Evolutionary conservation across 139 green algal genomes (phyloP), one percentile per base, ranked within the genome.

Genomic region (Ostreobium quekettii): DNA sequence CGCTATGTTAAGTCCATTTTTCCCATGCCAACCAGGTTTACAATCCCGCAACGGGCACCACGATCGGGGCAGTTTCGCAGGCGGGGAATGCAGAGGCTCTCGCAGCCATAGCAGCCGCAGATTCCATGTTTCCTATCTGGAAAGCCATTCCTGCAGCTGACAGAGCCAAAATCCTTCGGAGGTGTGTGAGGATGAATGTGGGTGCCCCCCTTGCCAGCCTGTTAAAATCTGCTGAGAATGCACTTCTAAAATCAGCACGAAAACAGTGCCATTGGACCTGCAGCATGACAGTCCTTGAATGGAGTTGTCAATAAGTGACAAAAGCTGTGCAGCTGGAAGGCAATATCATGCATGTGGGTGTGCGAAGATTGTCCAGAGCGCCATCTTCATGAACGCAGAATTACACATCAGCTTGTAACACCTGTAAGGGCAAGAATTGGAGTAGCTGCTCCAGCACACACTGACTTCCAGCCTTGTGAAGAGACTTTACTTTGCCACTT

Each of bases 31-130:
- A 8, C 1, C 76, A 93, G 84, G 89, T 95, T 1, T 33, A 58
- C n/a, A 90, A 94, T 74, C 88, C 90, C 5, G 85, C 88, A 47
- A 95, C 83, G 4, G 85, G 76, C 3, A 69, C 88, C 56, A 47
- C 77, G 1, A 70, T 96, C 0, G 86, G 85, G 24, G 81, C 67
- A 2, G 74, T 95, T 64, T 63, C 80, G 0, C 67, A 69, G 29
- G 81, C 85, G 73, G 72, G 76, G 4, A 74, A 58, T 4, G 66
- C 70, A 2, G 89, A 92, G 65, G 86, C 86, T 0, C 60, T 72
- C 0, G 77, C 76, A 3, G 90, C 90, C 47, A 86, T 95, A 11
- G 76, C 76, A 19, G 85, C 80, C 24, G 89, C 89, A 0, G 60
- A 78, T 4, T 38, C 70, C 1, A 85, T 88, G 4, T 87, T 91